phyloP scores from a whole-genome alignment of 2,329 filamentous ascomycete species.

The Elsinoe arachidis region DNA sequence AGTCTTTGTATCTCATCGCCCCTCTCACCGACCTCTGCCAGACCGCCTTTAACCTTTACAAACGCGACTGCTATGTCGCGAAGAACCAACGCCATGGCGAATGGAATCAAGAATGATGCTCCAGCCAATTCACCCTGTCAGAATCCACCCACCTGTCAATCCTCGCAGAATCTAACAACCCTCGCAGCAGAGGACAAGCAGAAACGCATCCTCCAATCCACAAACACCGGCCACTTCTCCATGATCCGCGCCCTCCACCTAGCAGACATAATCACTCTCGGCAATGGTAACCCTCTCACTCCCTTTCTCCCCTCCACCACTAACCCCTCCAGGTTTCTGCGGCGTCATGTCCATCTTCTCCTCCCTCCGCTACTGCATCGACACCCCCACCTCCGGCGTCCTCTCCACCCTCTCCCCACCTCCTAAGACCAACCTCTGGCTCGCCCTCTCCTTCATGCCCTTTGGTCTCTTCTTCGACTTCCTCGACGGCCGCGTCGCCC shows the following conservation, averaged over 20 bases:
- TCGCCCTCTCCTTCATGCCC: slow-evolving; percentile 78
- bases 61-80: slow-evolving; percentile 4
- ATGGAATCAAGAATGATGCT: slow-evolving; percentile 6
- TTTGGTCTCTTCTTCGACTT: slow-evolving; percentile 96
- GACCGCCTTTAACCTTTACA: background rate
- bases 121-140: background rate
- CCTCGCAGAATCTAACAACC: background rate
- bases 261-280: slow-evolving; percentile 73
- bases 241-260: slow-evolving; percentile 58
- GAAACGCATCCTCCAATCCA: slow-evolving; percentile 58
- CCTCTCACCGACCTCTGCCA: background rate
- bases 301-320: background rate
- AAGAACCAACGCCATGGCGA: slow-evolving; percentile 3
- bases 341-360: slow-evolving; percentile 94
- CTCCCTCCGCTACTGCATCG: slow-evolving; percentile 85
- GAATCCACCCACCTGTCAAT: background rate
- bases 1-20: background rate
- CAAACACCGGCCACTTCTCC: slow-evolving; percentile 62
- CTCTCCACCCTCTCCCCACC: slow-evolving; percentile 17
- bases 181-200: slow-evolving; percentile 63
- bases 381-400: slow-evolving; percentile 23
- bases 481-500: slow-evolving; percentile 91
- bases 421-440: slow-evolving; percentile 62
- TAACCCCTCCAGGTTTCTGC: slow-evolving; percentile 55
- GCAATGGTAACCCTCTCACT: slow-evolving; percentile 49